Evolutionary conservation across 2,329 filamentous ascomycete species (phyloP).

Genomic region (Alternaria sp.): DNA sequence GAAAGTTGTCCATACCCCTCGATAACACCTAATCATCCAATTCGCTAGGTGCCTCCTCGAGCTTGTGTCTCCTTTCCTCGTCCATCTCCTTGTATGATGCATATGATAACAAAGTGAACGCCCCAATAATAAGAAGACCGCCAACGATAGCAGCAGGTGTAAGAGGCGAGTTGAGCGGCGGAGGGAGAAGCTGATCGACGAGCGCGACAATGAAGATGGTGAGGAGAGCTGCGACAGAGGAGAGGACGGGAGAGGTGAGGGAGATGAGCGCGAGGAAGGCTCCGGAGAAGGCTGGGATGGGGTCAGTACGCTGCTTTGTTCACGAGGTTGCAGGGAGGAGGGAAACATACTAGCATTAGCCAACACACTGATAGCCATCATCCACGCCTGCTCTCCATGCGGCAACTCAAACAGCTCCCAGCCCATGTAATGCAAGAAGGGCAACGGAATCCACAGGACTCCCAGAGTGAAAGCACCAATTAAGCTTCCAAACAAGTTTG

Average conservation of each 20-base stretch:
- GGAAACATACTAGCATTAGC: conserved; percentile 76
- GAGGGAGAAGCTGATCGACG: conserved; percentile 84
- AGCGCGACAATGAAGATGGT: conserved; percentile 97
- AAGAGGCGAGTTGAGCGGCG: conserved; percentile 72
- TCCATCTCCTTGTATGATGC: conserved; percentile 94
- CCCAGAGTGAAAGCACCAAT: conserved; percentile 86
- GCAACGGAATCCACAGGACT: conserved; percentile 91
- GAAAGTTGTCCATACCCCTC: not conserved
- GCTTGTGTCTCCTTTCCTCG: conserved; percentile 75
- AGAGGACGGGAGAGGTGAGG: conserved; percentile 89
- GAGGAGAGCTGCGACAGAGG: conserved; percentile 88
- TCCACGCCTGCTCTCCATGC: conserved; percentile 76
- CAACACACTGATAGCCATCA: conserved; percentile 80
- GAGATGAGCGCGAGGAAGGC: conserved; percentile 93
- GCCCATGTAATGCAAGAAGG: conserved; percentile 79
- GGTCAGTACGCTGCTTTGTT: conserved; percentile 15
- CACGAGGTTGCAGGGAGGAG: not conserved
- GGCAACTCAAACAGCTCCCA: conserved; percentile 87
- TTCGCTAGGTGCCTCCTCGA: conserved; percentile 55
- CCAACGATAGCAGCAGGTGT: conserved; percentile 79
- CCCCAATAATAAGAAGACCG: conserved; percentile 85
- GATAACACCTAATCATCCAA: conserved; percentile 47
- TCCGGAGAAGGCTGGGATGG: conserved; percentile 74
- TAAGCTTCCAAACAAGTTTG: conserved; percentile 87
- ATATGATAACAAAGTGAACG: conserved; percentile 87